Percentiles rank a stretch among this genome's conserved stretches.
Evolutionary conservation across 2,329 filamentous ascomycete genomes (phyloP).

Genomic region (Penicillium crustosum): DNA sequence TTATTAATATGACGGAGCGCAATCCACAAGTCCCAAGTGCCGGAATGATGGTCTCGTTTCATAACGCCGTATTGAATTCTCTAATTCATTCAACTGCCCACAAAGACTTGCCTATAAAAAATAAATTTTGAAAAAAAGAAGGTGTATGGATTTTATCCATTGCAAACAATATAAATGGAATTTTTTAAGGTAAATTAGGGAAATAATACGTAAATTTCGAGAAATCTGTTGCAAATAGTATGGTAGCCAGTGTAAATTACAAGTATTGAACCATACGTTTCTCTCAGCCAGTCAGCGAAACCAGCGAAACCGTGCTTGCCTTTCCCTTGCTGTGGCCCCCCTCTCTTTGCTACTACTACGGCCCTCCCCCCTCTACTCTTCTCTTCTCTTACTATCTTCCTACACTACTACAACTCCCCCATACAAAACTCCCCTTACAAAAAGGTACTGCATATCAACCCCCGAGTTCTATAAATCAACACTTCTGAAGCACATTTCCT

Average conservation of each 20-base stretch:
- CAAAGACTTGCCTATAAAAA: neutral
- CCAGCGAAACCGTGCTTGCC: constrained; percentile 8
- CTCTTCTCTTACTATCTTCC: constrained; percentile 30
- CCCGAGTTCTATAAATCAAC: constrained; percentile 31
- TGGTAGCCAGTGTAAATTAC: constrained; percentile 14
- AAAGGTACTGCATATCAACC: constrained; percentile 40
- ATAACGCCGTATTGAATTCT: constrained; percentile 1
- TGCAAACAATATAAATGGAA: neutral
- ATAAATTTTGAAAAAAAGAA: constrained; percentile 5
- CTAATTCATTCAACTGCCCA: neutral
- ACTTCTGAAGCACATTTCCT: constrained; percentile 17
- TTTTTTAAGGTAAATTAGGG: neutral
- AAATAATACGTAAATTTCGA: neutral
- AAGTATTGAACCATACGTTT: constrained; percentile 23
- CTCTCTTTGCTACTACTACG: constrained; percentile 37
- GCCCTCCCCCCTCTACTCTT: constrained; percentile 33
- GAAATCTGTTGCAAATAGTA: neutral
- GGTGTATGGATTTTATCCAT: neutral
- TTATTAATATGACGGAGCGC: constrained; percentile 20
- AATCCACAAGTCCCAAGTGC: constrained; percentile 18
- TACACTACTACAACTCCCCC: constrained; percentile 33
- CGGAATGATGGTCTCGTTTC: constrained; percentile 18
- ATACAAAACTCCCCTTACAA: constrained; percentile 38
- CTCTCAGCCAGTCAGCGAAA: constrained; percentile 30
- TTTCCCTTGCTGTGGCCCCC: constrained; percentile 32